phyloP scores from a whole-genome alignment of 139 green algal species.

The Desmodesmus armatus region DNA sequence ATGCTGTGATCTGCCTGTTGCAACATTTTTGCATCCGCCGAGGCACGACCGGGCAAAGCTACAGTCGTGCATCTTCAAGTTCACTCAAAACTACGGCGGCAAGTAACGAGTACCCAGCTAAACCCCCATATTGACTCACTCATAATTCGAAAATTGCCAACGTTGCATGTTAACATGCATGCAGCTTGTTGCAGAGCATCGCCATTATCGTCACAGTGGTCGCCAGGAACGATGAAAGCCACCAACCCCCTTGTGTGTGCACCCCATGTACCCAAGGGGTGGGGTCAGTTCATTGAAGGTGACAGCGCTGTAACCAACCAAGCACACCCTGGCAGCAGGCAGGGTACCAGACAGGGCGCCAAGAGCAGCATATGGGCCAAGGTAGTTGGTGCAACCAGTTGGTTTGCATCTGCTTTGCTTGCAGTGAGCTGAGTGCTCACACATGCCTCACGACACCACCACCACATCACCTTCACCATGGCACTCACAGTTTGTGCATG shows the following conservation, averaged over 20 bases:
- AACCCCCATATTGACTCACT: no score
- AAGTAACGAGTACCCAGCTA: no score
- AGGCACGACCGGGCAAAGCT: no score
- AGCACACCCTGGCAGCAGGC: neutral
- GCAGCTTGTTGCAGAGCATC: no score
- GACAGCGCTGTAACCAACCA: neutral
- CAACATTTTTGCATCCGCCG: no score
- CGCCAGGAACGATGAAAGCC: neutral
- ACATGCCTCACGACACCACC: neutral
- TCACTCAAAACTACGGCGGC: no score
- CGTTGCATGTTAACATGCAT: no score
- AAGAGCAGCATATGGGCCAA: neutral
- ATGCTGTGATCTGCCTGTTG: no score
- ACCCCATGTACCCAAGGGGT: neutral
- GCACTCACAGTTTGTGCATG: neutral
- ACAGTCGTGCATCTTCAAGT: no score
- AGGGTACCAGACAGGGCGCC: neutral
- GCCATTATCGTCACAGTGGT: no score
- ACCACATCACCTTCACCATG: neutral
- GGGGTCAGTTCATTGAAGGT: slow-evolving; percentile 1
- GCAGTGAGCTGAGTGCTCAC: neutral
- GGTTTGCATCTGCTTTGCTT: neutral
- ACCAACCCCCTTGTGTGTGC: neutral
- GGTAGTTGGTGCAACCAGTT: neutral
- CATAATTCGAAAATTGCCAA: no score